Percentiles rank a stretch among this genome's conserved stretches.
phyloP scores from a whole-genome alignment of 169 alveolate genomes.

The Plasmodium sp. region DNA sequence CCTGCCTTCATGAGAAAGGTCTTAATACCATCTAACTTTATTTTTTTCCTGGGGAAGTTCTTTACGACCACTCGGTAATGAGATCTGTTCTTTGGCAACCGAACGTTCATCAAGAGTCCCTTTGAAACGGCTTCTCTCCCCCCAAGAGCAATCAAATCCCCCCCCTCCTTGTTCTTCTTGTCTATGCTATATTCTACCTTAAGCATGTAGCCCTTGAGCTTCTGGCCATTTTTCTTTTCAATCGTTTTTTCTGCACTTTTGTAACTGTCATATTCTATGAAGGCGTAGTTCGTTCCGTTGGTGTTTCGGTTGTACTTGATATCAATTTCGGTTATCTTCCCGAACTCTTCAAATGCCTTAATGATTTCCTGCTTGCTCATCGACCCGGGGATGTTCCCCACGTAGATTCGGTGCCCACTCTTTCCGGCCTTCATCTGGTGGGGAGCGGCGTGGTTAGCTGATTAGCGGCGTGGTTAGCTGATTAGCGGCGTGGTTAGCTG shows the following conservation, averaged over 20 bases:
- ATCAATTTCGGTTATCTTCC: conserved; percentile 19
- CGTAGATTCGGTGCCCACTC: conserved; percentile 12
- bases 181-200: conserved; percentile 32
- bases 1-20: conserved; percentile 18
- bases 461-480: too few species aligned
- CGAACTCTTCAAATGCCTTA: conserved; percentile 13
- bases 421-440: background rate
- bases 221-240: conserved; percentile 1
- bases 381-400: conserved; percentile 43
- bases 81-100: background rate
- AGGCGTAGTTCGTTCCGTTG: conserved; percentile 40
- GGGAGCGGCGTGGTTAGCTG: too few species aligned
- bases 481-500: too few species aligned
- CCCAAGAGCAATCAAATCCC: background rate
- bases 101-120: background rate
- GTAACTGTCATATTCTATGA: conserved; percentile 8
- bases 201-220: conserved; percentile 10
- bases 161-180: background rate
- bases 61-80: conserved; percentile 26
- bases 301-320: conserved; percentile 24
- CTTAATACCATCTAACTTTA: background rate
- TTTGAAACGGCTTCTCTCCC: too few species aligned
- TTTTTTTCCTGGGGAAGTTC: background rate
- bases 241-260: conserved; percentile 33
- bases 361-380: conserved; percentile 10